These are phyloP conservation scores for Trebouxia gelatinosa DNA, from an alignment of 163 green algal genomes.

Conservation along the genomic window DNA sequence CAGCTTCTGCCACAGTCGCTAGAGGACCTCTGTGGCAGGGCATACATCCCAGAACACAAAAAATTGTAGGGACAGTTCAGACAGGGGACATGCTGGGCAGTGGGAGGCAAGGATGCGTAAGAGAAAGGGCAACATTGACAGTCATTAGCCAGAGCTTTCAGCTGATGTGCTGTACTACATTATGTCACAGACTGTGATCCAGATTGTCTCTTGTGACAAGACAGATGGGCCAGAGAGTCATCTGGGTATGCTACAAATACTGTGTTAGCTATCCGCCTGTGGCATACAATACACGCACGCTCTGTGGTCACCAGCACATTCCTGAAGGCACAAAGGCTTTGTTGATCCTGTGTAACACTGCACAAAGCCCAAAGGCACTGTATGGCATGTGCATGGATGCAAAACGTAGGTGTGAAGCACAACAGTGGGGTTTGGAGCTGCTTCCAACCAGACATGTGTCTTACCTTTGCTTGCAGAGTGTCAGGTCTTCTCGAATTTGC, in stretches of 20 bases:
- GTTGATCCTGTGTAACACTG: not conserved
- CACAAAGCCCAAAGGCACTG: not conserved
- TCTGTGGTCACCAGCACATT: slow-evolving; percentile 67
- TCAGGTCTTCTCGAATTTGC: slow-evolving; percentile 58
- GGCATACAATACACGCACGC: slow-evolving; percentile 75
- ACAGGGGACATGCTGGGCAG: no score
- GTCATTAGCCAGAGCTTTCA: no score
- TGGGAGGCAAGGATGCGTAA: no score
- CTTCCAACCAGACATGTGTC: not conserved
- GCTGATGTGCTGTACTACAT: no score
- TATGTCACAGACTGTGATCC: not conserved
- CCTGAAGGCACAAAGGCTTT: slow-evolving; percentile 33
- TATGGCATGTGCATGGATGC: not conserved
- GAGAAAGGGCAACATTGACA: no score
- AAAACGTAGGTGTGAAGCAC: not conserved
- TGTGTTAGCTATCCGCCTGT: slow-evolving; percentile 74
- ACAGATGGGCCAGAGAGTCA: slow-evolving; percentile 72
- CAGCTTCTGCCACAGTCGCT: no score
- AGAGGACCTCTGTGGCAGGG: no score
- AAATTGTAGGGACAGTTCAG: no score
- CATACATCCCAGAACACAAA: no score
- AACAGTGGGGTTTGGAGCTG: no score
- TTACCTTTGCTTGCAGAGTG: slow-evolving; percentile 50
- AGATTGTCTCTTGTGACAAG: slow-evolving; percentile 61
- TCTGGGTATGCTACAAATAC: slow-evolving; percentile 78